These are phyloP conservation scores for Tolypocladium inflatum DNA, from an alignment of 2,329 filamentous ascomycete species.

Conservation along the genomic window DNA sequence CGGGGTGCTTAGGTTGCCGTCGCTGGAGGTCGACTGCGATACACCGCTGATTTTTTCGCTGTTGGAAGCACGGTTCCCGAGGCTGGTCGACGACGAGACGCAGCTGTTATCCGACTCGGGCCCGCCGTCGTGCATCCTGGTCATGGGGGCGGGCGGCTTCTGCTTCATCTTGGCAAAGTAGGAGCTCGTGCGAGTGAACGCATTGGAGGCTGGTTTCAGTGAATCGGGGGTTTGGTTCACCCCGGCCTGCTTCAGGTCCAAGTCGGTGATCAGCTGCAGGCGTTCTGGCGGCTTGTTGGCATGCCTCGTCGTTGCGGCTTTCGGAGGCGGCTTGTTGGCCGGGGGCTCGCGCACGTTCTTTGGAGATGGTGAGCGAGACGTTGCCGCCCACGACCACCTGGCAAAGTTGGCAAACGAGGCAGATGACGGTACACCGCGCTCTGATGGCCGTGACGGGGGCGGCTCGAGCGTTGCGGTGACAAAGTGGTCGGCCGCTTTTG, in stretches of 20 bases:
- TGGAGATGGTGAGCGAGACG: constrained; percentile 40
- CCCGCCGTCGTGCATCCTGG: constrained; percentile 26
- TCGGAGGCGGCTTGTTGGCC: constrained; percentile 11
- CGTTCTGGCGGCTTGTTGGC: constrained; percentile 15
- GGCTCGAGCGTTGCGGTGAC: constrained; percentile 1
- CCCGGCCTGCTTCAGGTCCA: constrained; percentile 10
- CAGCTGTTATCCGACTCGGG: constrained; percentile 32
- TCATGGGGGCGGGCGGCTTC: constrained; percentile 34
- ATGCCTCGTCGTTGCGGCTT: constrained; percentile 13
- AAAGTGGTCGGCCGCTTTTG: constrained; percentile 11
- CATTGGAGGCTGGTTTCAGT: constrained; percentile 24
- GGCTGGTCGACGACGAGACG: constrained; percentile 36
- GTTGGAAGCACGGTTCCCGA: constrained; percentile 30
- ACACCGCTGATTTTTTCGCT: constrained; percentile 24
- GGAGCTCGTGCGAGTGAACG: constrained; percentile 32
- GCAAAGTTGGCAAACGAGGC: constrained; percentile 41
- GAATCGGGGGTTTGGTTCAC: constrained; percentile 21
- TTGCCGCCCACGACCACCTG: constrained; percentile 40
- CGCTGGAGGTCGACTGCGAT: constrained; percentile 28
- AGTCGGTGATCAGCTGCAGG: constrained; percentile 16
- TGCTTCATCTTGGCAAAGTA: constrained; percentile 41
- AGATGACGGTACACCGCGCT: constrained; percentile 28
- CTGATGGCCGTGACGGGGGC: constrained; percentile 7
- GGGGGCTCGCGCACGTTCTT: constrained; percentile 18
- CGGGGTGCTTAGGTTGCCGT: constrained; percentile 23